phyloP scores from a whole-genome alignment of 495 filamentous ascomycete species.

The Xylaria intraflava region DNA sequence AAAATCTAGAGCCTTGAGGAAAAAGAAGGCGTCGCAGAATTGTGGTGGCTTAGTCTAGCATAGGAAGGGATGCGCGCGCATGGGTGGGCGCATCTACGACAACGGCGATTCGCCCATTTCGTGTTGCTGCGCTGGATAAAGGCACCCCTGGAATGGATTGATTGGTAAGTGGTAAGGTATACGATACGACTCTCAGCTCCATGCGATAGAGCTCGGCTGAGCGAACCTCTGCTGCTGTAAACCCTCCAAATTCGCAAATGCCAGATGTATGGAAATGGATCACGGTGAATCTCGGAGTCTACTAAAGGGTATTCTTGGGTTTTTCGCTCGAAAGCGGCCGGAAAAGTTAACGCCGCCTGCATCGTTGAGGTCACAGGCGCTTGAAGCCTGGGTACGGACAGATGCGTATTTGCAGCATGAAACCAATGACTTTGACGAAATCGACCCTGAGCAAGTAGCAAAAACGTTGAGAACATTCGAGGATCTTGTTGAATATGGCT shows the following conservation, averaged over 20 bases:
- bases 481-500: conserved; percentile 17
- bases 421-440: conserved; percentile 18
- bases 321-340: conserved; percentile 28
- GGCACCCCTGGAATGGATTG: too few relatives aligned
- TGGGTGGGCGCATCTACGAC: too few relatives aligned
- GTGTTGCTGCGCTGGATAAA: too few relatives aligned
- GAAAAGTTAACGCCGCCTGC: conserved; percentile 23
- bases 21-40: too few relatives aligned
- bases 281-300: conserved; percentile 20
- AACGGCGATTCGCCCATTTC: too few relatives aligned
- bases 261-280: not conserved
- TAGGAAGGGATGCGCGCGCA: too few relatives aligned
- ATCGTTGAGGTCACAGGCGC: conserved; percentile 22
- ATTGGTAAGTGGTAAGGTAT: too few relatives aligned
- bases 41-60: too few relatives aligned
- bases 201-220: not conserved
- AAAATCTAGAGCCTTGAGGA: too few relatives aligned
- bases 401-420: conserved; percentile 29
- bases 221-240: too few relatives aligned
- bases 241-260: not conserved
- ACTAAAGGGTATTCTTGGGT: conserved; percentile 24
- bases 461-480: conserved; percentile 25
- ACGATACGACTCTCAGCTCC: not conserved
- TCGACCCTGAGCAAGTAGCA: conserved; percentile 16
- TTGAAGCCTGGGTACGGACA: conserved; percentile 29